A percentile compares a stretch with the other conserved stretches of the same genome.
phyloP scores from a whole-genome alignment of 2,329 filamentous ascomycete species.

The Diplodia sapinea region DNA sequence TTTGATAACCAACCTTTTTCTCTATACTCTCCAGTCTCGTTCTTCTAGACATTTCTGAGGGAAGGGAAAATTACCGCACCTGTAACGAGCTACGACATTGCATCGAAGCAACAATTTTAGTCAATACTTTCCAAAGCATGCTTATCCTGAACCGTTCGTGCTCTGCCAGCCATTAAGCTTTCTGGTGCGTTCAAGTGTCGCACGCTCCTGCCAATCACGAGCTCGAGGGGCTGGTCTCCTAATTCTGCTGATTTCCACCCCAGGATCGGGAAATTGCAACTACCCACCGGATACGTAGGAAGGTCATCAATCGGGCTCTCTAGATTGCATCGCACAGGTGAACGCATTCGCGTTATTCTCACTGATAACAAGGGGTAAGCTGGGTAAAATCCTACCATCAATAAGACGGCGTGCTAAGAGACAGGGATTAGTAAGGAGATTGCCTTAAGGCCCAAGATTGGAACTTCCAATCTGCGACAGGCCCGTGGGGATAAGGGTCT shows the following conservation, averaged over 20 bases:
- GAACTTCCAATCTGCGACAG: background rate
- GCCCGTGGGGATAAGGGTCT: background rate
- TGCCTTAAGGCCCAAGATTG: background rate
- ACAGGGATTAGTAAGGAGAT: background rate
- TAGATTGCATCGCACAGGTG: constrained; percentile 4
- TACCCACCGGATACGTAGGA: background rate
- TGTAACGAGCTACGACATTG: constrained; percentile 26
- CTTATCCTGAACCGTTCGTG: background rate
- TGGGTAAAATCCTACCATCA: background rate
- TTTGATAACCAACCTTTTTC: constrained; percentile 26
- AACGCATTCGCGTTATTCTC: background rate
- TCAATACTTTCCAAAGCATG: background rate
- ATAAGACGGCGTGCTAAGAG: background rate
- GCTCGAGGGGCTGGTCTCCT: background rate
- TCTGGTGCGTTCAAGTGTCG: background rate
- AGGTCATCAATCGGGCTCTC: background rate
- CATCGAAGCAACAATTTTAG: constrained; percentile 27
- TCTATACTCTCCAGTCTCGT: constrained; percentile 11
- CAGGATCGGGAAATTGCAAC: constrained; percentile 10
- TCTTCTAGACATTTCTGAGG: background rate
- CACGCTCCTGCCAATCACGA: constrained; percentile 1
- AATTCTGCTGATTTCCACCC: background rate
- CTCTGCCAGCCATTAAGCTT: background rate
- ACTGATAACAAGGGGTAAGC: background rate
- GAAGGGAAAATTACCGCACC: constrained; percentile 14